Evolutionary conservation across 2,329 filamentous ascomycete genomes (phyloP).

Genomic region (Delphinella strobiligena): DNA sequence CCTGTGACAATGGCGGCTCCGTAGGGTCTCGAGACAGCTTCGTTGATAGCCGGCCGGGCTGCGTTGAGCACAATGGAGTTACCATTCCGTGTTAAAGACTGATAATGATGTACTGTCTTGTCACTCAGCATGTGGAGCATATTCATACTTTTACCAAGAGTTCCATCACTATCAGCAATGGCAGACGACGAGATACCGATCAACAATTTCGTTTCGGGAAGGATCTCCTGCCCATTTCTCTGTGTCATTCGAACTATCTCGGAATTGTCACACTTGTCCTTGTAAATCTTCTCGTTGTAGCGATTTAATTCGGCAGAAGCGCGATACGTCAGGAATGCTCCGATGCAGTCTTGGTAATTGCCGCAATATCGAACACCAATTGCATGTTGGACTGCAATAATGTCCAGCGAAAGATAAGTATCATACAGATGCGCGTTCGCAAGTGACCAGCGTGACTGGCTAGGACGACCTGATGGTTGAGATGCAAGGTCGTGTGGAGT

Average conservation of each 20-base stretch:
- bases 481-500: constrained; percentile 66
- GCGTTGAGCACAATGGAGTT: constrained; percentile 79
- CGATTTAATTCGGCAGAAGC: constrained; percentile 84
- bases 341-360: constrained; percentile 92
- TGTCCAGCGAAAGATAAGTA: constrained; percentile 78
- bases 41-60: constrained; percentile 75
- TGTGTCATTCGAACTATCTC: constrained; percentile 85
- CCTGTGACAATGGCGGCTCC: constrained; percentile 76
- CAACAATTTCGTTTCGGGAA: constrained; percentile 71
- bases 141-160: constrained; percentile 28
- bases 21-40: constrained; percentile 69
- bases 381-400: constrained; percentile 80
- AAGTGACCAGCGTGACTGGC: constrained; percentile 75
- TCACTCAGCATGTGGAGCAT: constrained; percentile 62
- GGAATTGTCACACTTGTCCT: constrained; percentile 79
- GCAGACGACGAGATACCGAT: constrained; percentile 73
- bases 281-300: constrained; percentile 80
- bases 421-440: constrained; percentile 84
- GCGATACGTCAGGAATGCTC: constrained; percentile 90
- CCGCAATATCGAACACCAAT: constrained; percentile 85
- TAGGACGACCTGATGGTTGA: constrained; percentile 34
- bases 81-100: constrained; percentile 57
- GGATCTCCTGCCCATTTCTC: constrained; percentile 66
- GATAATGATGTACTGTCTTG: constrained; percentile 54
- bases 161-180: constrained; percentile 60